These are phyloP conservation scores for Sophora flavescens DNA, from an alignment of 306 rosid species.

Conservation along the genomic window DNA sequence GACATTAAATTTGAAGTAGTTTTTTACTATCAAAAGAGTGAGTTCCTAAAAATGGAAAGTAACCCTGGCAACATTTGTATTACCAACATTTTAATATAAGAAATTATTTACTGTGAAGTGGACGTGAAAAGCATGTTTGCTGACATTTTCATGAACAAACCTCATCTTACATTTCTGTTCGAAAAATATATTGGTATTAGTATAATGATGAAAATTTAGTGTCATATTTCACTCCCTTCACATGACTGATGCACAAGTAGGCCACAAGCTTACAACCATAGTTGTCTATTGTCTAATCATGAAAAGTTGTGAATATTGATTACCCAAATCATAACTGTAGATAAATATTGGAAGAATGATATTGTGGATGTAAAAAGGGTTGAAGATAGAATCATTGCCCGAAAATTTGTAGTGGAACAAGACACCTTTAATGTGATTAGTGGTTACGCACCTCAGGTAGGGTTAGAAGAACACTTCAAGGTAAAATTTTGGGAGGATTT, in stretches of 20 bases:
- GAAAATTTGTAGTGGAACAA: too few relatives aligned
- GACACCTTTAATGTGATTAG: too few relatives aligned
- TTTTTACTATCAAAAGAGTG: background rate
- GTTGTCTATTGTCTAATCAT: slow-evolving; percentile 20
- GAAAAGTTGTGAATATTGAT: background rate
- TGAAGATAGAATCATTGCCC: too few relatives aligned
- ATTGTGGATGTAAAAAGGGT: too few relatives aligned
- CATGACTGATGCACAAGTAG: background rate
- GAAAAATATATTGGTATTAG: slow-evolving; percentile 8
- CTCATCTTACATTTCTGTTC: slow-evolving; percentile 1
- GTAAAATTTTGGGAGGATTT: too few relatives aligned
- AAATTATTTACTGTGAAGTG: background rate
- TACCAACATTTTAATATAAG: background rate
- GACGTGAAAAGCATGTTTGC: background rate
- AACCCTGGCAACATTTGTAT: background rate
- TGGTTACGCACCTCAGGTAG: too few relatives aligned
- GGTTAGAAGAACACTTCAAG: too few relatives aligned
- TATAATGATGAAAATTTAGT: background rate
- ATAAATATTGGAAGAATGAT: too few relatives aligned
- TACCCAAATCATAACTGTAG: slow-evolving; percentile 8
- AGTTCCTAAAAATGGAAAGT: background rate
- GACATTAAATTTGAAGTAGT: background rate
- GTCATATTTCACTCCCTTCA: slow-evolving; percentile 1
- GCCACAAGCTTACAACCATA: background rate
- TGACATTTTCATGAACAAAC: slow-evolving; percentile 8